Evolutionary conservation across 345 rosid genomes (phyloP).

Genomic region (Rhizophora apiculata): DNA sequence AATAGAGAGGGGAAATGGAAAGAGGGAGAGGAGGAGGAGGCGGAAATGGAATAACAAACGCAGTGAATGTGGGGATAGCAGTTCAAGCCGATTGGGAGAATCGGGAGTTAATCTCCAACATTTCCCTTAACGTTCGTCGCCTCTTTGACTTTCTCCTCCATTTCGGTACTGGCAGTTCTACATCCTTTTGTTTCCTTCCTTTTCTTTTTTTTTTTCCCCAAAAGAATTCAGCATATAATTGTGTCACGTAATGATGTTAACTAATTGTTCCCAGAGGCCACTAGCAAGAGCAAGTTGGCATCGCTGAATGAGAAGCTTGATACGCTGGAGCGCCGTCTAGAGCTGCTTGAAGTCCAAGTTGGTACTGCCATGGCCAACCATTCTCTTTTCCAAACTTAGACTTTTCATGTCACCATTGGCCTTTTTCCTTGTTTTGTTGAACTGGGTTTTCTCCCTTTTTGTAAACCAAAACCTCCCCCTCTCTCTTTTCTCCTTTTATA

Average conservation of each 20-base stretch:
- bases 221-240: not conserved
- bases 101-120: slow-evolving; percentile 94
- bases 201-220: not conserved
- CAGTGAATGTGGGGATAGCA: slow-evolving; percentile 98
- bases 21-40: slow-evolving; percentile 67
- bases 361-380: slow-evolving; percentile 84
- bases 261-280: slow-evolving; percentile 48
- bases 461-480: too few relatives aligned
- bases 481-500: too few relatives aligned
- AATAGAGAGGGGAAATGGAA: slow-evolving; percentile 47
- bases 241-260: not conserved
- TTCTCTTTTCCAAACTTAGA: slow-evolving; percentile 67
- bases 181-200: not conserved
- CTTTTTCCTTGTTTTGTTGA: not conserved
- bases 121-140: slow-evolving; percentile 97
- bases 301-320: slow-evolving; percentile 83
- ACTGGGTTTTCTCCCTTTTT: not conserved
- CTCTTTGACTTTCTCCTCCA: slow-evolving; percentile 96
- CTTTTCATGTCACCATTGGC: not conserved
- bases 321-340: slow-evolving; percentile 79
- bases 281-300: slow-evolving; percentile 84
- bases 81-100: slow-evolving; percentile 99
- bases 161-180: slow-evolving; percentile 32
- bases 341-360: slow-evolving; percentile 89
- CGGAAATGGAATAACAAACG: slow-evolving; percentile 60